Conservation (phyloP, 306 rosid genomes). For the Ochetophila trinervis region DNA sequence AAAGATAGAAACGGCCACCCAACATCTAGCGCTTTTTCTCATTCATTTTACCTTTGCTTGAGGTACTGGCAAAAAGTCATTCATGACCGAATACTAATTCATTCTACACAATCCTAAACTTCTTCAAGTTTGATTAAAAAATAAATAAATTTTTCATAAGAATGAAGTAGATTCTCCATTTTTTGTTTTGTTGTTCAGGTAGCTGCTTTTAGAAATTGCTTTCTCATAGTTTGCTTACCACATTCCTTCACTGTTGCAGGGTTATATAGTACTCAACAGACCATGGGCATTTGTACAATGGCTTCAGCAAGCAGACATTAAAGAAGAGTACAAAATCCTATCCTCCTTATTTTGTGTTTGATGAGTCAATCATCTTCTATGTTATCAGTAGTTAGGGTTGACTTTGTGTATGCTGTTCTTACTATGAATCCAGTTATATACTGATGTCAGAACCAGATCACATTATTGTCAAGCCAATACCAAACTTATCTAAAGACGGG, state of each 20-base stretch:
- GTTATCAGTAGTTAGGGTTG: conserved; percentile 4
- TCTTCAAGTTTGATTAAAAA: background rate
- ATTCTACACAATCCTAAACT: too few species aligned
- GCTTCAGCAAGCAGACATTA: conserved; percentile 85
- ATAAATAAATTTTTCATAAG: background rate
- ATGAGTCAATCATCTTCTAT: background rate
- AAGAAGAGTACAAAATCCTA: conserved; percentile 77
- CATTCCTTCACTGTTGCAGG: conserved; percentile 46
- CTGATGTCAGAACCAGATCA: conserved; percentile 98
- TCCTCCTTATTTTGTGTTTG: conserved; percentile 17
- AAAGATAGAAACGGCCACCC: too few species aligned
- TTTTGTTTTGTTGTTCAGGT: background rate
- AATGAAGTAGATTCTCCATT: background rate
- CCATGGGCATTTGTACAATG: conserved; percentile 99
- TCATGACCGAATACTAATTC: too few species aligned
- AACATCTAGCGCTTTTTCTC: too few species aligned
- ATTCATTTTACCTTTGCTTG: too few species aligned
- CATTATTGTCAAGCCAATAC: conserved; percentile 89
- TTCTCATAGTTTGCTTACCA: conserved; percentile 7
- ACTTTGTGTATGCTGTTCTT: conserved; percentile 6
- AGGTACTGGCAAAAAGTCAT: too few species aligned
- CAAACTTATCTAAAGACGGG: conserved; percentile 80
- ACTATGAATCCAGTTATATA: conserved; percentile 58
- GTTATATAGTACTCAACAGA: conserved; percentile 96
- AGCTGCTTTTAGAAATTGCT: background rate